Percentiles rank a stretch among this genome's conserved stretches.
Conservation (phyloP, 176 grass and related monocot genomes). For the Bolboschoenus planiculmis region DNA sequence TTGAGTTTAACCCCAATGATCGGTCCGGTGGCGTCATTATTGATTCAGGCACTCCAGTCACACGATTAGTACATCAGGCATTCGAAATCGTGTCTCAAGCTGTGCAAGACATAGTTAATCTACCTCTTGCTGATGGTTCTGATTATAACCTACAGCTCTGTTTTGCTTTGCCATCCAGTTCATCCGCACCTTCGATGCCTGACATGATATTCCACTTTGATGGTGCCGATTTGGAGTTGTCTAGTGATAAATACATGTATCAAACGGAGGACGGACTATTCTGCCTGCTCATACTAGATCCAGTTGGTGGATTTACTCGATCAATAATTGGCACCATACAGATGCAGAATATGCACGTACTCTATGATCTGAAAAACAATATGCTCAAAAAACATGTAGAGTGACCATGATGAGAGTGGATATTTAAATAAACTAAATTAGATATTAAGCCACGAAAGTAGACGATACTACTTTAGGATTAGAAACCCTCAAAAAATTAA, state of each 20-base stretch:
- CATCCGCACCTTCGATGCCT: not conserved
- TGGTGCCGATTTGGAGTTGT: not conserved
- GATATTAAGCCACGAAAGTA: no score
- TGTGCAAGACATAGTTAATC: not conserved
- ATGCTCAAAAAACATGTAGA: no score
- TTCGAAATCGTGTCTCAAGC: not conserved
- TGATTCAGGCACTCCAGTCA: not conserved
- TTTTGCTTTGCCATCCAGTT: not conserved
- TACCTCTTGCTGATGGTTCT: not conserved
- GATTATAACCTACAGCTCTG: not conserved
- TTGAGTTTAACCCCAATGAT: not conserved
- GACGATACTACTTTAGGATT: no score
- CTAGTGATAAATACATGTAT: not conserved
- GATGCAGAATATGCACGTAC: slow-evolving; percentile 11
- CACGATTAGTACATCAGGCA: not conserved
- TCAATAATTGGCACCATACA: slow-evolving; percentile 5
- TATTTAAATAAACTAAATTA: no score
- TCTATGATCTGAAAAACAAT: slow-evolving; percentile 6
- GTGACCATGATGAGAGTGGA: no score
- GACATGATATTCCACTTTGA: slow-evolving; percentile 20
- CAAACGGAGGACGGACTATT: not conserved
- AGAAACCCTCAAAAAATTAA: no score
- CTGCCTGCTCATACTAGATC: not conserved
- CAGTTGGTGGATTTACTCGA: not conserved
- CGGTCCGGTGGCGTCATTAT: not conserved